Base-by-base conservation (phyloP, 495 filamentous ascomycete species). In the Mycothermus thermophilus region DNA sequence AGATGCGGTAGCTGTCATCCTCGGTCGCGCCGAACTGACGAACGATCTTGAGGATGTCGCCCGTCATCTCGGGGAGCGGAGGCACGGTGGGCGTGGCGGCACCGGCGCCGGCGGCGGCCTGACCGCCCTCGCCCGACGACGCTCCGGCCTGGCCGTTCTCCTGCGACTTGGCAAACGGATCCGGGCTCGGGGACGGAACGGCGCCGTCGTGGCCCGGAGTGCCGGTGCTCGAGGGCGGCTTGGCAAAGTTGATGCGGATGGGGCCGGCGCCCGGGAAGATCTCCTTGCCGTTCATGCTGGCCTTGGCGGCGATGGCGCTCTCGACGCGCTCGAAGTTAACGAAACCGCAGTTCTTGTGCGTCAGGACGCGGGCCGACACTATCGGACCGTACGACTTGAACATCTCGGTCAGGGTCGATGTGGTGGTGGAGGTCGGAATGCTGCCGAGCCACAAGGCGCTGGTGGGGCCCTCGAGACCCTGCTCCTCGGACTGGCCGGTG, bases 291-390 rank as follows among this genome's bases (percentile, higher is more conserved):
- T 95, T 94, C 53, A 93, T 77, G 50, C 75, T 65, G 13, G 73
- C 74, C 50, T 83, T 92, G 4, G 90, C 92, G 35, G 81, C 72
- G 19, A 93, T 80, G 30, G 90, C 92, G 50, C 83, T 92, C 21
- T 93, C 83, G 16, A 86, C 55, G 43, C 72, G 74, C 60, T 95
- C 83, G 46, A 93, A 97, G 57, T 97, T 97, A 52, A 97, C 86
- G 47, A 97, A 97, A 5, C 90, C 90, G 55, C 90, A 97, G 51
- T 93, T 96, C 72, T 97, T 97, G 65, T 97, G 90, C 9, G 90
- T 94, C 42, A 97, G 66, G 10, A 97, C 92, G 39, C 90, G 71
- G 23, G 83, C 86, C 11, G 88, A 94, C 44, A 87, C 75, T 47
- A 97, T 93, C 15, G 80, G 77, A 11, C 90, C 90, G 44, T 90